Percentiles rank a stretch among this genome's conserved stretches.
Evolutionary conservation across 352 stramenopile genomes (phyloP).

Genomic region (Phytophthora capsici): DNA sequence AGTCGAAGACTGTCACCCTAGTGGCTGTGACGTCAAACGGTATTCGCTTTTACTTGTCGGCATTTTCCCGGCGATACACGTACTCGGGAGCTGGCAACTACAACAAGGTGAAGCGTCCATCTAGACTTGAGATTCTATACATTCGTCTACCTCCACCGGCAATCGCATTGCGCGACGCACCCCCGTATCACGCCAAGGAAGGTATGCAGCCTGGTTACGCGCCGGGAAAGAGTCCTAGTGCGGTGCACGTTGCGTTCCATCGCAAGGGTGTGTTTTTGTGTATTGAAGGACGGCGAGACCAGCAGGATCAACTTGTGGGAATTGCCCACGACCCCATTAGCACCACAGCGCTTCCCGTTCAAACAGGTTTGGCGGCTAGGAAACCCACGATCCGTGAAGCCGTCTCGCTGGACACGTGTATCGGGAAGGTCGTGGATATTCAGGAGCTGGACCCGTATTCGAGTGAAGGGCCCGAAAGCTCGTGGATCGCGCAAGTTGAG

Average conservation of each 20-base stretch:
- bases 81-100: slow-evolving; percentile 41
- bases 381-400: slow-evolving; percentile 81
- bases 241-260: slow-evolving; percentile 82
- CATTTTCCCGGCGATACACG: slow-evolving; percentile 74
- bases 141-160: slow-evolving; percentile 83
- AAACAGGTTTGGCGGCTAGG: slow-evolving; percentile 45
- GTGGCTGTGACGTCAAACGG: slow-evolving; percentile 93
- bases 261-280: slow-evolving; percentile 82
- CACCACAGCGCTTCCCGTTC: slow-evolving; percentile 64
- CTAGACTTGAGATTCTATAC: slow-evolving; percentile 75
- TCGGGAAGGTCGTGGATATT: slow-evolving; percentile 87
- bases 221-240: slow-evolving; percentile 78
- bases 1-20: slow-evolving; percentile 90
- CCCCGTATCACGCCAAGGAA: slow-evolving; percentile 87
- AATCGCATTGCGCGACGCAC: slow-evolving; percentile 69
- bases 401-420: slow-evolving; percentile 75
- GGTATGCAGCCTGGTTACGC: slow-evolving; percentile 85
- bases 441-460: slow-evolving; percentile 62
- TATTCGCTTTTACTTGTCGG: slow-evolving; percentile 95
- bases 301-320: slow-evolving; percentile 80
- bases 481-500: slow-evolving; percentile 22
- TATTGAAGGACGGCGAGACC: slow-evolving; percentile 77
- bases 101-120: slow-evolving; percentile 63
- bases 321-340: slow-evolving; percentile 78
- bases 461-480: slow-evolving; percentile 36